Evolutionary conservation across 2,329 filamentous ascomycete species (phyloP), one percentile per base, ranked within the genome.

Genomic region (Aspergillus aculeatus): DNA sequence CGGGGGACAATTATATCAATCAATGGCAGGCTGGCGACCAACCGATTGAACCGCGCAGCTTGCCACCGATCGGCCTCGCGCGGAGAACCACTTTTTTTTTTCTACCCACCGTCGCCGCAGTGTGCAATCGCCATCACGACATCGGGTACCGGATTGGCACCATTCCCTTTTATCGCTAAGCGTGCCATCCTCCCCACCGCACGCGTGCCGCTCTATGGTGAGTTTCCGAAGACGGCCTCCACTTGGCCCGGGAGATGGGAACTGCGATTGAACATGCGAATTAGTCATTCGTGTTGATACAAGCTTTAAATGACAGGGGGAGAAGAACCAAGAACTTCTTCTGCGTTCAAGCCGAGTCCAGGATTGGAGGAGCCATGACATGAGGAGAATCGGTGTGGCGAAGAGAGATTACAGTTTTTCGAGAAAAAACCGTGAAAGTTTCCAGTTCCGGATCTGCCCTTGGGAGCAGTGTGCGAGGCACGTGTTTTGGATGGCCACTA

Each of bases 121-220:
- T 44, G 38, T 44, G 38, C 38, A 44, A 55, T 47, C 53, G 47
- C 41, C 53, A 55, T 55, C 53, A 47, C 53, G 53, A 55, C 53
- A 55, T 55, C 53, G 53, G 53, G 53, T 48, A 55, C 44, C 41
- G 41, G 21, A n/a, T 55, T 48, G 26, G 41, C 53, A 55, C 53
- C 53, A 55, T 52, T 41, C 50, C 52, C 23, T n/a, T 19, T 23
- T 53, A 14, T 11, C n/a, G 7, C 41, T 54, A 44, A 44, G 38
- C 38, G 38, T 16, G 38, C 52, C 4, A 26, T 4, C 16, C 31
- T 47, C 53, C 31, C 53, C 53, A 55, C 53, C 26, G 16, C 9
- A 31, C 16, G 35, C 38, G 52, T 21, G 53, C 11, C 31, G 31
- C 32, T 55, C 41, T 48, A 47, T 55, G 53, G 53, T 48, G 41